phyloP scores from a whole-genome alignment of 176 grass and related monocot species.

The Oryza rufipogon region DNA sequence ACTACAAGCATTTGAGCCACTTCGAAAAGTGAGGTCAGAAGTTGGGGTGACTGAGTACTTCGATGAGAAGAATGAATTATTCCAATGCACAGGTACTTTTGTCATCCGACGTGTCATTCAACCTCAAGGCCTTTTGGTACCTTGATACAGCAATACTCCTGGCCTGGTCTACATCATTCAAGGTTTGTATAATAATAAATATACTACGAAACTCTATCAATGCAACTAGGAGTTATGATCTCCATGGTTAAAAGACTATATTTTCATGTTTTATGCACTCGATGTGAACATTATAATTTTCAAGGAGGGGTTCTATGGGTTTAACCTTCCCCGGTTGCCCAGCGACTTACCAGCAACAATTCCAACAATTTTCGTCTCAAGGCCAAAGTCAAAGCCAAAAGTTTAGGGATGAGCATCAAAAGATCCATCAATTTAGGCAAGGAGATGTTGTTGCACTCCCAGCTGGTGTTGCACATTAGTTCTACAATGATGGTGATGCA shows the following conservation, averaged over 20 bases:
- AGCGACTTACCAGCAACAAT: no score
- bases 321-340: slow-evolving; percentile 35
- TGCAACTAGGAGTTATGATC: background rate
- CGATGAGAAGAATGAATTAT: slow-evolving; percentile 18
- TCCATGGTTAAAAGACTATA: background rate
- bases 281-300: background rate
- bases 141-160: background rate
- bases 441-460: no score
- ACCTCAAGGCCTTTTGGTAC: background rate
- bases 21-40: background rate
- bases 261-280: background rate
- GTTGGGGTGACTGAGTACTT: background rate
- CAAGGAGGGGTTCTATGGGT: slow-evolving; percentile 38
- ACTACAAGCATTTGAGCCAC: background rate
- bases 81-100: slow-evolving; percentile 39
- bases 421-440: no score
- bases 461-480: no score
- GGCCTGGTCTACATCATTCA: slow-evolving; percentile 37
- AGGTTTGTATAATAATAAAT: background rate
- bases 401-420: no score
- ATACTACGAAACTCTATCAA: background rate
- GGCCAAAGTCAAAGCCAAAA: no score
- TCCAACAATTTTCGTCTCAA: no score
- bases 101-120: slow-evolving; percentile 11
- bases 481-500: no score